A percentile compares a stretch with the other conserved stretches of the same genome.
These are phyloP conservation scores for Sicyos edulis DNA, from an alignment of 306 rosid species.

Conservation along the genomic window DNA sequence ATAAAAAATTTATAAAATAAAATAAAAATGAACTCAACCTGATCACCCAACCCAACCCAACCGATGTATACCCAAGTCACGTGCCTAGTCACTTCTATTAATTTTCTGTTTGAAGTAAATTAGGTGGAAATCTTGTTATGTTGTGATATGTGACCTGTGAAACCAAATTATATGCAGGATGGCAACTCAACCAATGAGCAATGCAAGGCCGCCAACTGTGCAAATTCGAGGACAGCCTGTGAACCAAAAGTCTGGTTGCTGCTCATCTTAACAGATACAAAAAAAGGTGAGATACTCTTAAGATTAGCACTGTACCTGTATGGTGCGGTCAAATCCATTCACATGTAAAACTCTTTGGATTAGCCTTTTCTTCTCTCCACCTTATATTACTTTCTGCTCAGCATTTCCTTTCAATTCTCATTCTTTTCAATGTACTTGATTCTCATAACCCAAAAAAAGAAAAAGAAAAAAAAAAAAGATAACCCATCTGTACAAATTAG, in stretches of 20 bases:
- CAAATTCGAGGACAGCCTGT: conserved; percentile 98
- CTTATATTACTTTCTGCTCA: conserved; percentile 38
- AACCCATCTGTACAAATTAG: conserved; percentile 82
- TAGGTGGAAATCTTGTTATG: background rate
- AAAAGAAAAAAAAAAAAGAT: conserved; percentile 14
- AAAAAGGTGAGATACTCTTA: background rate
- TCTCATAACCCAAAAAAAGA: conserved; percentile 22
- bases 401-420: conserved; percentile 52
- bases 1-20: no score
- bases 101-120: background rate
- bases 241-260: conserved; percentile 93
- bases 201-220: conserved; percentile 88
- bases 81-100: background rate
- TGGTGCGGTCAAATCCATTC: conserved; percentile 25
- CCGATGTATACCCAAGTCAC: no score
- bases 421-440: conserved; percentile 87
- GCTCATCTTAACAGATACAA: conserved; percentile 57
- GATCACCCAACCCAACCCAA: no score
- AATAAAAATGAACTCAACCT: no score
- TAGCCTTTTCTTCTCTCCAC: conserved; percentile 24
- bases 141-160: background rate
- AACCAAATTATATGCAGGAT: conserved; percentile 44
- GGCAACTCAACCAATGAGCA: conserved; percentile 97
- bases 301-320: conserved; percentile 2
- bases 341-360: conserved; percentile 48